phyloP scores from a whole-genome alignment of 225 moss, liverwort and hornwort genomes.

The Physcomitrium patens region DNA sequence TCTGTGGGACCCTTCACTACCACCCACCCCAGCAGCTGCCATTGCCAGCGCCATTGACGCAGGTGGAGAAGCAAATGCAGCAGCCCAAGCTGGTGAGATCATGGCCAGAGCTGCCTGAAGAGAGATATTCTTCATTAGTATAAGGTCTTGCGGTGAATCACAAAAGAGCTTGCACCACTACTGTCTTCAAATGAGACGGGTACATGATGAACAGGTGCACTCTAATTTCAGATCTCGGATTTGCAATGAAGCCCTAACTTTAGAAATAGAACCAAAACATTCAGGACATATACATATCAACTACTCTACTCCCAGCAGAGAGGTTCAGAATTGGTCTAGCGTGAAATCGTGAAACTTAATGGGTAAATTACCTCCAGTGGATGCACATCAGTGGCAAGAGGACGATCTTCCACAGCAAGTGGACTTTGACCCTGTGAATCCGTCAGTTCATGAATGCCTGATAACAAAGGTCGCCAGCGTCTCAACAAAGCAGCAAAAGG shows the following conservation, averaged over 20 bases:
- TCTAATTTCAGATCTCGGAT: neutral
- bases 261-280: conserved; percentile 22
- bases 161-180: neutral
- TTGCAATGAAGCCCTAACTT: conserved; percentile 4
- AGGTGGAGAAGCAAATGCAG: conserved; percentile 91
- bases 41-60: conserved; percentile 90
- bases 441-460: conserved; percentile 85
- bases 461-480: conserved; percentile 89
- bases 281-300: conserved; percentile 4
- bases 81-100: conserved; percentile 92
- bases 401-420: conserved; percentile 91
- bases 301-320: neutral
- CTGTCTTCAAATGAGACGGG: neutral
- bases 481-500: conserved; percentile 85
- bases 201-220: neutral
- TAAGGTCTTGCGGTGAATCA: neutral
- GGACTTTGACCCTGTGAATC: conserved; percentile 91
- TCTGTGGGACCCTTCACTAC: conserved; percentile 64
- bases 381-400: conserved; percentile 78
- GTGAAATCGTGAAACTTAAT: conserved; percentile 6
- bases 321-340: conserved; percentile 6
- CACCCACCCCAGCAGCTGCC: conserved; percentile 94
- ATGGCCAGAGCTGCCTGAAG: conserved; percentile 79
- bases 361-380: conserved; percentile 62
- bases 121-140: conserved; percentile 24